A percentile compares a stretch with the other conserved stretches of the same genome.
phyloP scores from a whole-genome alignment of 2,329 filamentous ascomycete species.

The Venturia pyrina region DNA sequence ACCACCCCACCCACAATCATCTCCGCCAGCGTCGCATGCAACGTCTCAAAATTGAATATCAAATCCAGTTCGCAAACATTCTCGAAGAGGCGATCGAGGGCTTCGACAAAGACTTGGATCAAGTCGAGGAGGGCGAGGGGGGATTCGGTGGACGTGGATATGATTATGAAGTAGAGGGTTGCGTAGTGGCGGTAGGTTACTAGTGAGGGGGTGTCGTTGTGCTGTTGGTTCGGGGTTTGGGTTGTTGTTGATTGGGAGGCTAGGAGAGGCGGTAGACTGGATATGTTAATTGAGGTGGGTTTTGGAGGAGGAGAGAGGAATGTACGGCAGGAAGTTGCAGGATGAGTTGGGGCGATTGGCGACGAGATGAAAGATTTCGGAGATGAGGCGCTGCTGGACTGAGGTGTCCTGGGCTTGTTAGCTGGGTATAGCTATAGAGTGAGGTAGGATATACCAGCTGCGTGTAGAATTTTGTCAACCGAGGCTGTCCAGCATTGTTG shows the following conservation, averaged over 20 bases:
- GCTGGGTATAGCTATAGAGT: neutral
- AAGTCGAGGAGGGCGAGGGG: conserved; percentile 91
- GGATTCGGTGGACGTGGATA: conserved; percentile 91
- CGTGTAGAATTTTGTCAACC: conserved; percentile 97
- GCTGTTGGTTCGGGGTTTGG: conserved; percentile 41
- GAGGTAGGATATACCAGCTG: conserved; percentile 58
- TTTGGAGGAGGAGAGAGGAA: conserved; percentile 16
- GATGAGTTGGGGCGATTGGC: conserved; percentile 82
- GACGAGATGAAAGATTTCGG: conserved; percentile 94
- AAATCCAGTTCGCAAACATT: conserved; percentile 97
- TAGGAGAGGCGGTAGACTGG: conserved; percentile 54
- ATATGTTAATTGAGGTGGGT: conserved; percentile 26
- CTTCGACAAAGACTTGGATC: conserved; percentile 96
- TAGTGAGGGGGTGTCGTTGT: conserved; percentile 85
- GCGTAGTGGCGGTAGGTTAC: conserved; percentile 98
- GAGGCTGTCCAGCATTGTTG: conserved; percentile 94
- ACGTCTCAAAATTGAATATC: conserved; percentile 97
- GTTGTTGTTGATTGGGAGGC: conserved; percentile 30
- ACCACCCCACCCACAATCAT: conserved; percentile 96
- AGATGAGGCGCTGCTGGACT: conserved; percentile 92
- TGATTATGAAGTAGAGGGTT: conserved; percentile 97
- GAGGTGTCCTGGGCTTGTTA: conserved; percentile 67
- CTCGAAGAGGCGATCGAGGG: conserved; percentile 88
- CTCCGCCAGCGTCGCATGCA: conserved; percentile 82
- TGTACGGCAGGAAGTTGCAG: conserved; percentile 85